Conservation (phyloP, 2,329 filamentous ascomycete species). For the Gnomoniopsis sp. region DNA sequence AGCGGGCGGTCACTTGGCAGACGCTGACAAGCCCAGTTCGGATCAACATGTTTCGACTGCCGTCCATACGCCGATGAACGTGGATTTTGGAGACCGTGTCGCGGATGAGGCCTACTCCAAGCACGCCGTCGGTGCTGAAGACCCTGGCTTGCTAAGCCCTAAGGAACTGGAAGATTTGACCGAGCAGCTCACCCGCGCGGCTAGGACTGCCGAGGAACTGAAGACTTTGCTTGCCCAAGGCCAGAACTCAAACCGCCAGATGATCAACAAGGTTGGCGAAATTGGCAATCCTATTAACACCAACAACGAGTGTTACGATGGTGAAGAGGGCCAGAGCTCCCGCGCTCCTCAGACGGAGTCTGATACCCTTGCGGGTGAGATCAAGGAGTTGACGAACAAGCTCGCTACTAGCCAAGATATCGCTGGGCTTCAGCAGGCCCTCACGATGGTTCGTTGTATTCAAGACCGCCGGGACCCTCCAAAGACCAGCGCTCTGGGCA, state of each 20-base stretch:
- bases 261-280: not conserved
- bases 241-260: not conserved
- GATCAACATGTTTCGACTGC: too few species aligned
- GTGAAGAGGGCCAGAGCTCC: not conserved
- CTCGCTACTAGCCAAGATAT: not conserved
- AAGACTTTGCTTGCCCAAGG: too few species aligned
- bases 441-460: conserved; percentile 1
- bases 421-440: conserved; percentile 2
- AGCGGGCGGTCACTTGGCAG: too few species aligned
- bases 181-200: not conserved
- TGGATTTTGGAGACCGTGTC: too few species aligned
- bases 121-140: not conserved
- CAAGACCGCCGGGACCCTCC: not conserved
- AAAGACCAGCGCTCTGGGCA: not conserved
- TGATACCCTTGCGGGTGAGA: not conserved
- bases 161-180: not conserved
- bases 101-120: conserved; percentile 4
- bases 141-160: not conserved
- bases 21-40: too few species aligned
- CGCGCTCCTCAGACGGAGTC: not conserved
- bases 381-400: not conserved
- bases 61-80: too few species aligned
- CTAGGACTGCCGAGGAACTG: not conserved
- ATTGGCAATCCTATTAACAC: not conserved
- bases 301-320: not conserved